These are phyloP conservation scores for Lentinula sp. DNA, from an alignment of 768 basidiomycete species.

Conservation along the genomic window DNA sequence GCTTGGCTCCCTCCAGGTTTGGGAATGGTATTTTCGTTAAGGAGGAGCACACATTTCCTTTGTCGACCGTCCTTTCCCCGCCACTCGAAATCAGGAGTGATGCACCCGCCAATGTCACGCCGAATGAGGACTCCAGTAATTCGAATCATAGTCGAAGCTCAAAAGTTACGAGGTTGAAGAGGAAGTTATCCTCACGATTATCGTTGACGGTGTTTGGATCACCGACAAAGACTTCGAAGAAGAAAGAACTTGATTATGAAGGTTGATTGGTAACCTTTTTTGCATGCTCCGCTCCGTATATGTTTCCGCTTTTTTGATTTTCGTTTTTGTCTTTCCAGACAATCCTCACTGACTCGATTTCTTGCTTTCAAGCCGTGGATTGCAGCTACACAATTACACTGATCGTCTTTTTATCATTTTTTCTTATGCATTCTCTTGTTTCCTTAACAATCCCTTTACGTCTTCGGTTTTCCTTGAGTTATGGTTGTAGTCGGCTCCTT, in stretches of 20 bases:
- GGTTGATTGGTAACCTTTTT: not conserved
- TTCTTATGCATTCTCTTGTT: not conserved
- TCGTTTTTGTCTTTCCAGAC: too few species aligned
- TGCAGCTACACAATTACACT: not conserved
- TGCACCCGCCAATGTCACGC: not conserved
- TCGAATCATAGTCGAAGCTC: not conserved
- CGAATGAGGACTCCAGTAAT: not conserved
- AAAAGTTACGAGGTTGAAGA: not conserved
- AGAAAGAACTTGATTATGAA: not conserved
- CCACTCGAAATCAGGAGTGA: not conserved
- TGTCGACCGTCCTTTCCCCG: not conserved
- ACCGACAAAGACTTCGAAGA: not conserved
- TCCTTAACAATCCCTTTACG: not conserved
- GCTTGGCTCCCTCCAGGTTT: not conserved
- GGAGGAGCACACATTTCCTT: not conserved
- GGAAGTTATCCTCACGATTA: not conserved
- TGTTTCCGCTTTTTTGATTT: too few species aligned
- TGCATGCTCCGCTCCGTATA: not conserved
- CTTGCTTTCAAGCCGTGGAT: too few species aligned
- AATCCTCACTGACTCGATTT: too few species aligned
- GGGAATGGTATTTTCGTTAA: not conserved
- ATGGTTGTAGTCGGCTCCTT: not conserved
- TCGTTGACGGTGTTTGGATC: not conserved
- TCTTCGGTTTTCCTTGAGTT: not conserved
- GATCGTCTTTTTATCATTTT: not conserved